A percentile compares a stretch with the other conserved stretches of the same genome.
Conservation (phyloP, 176 grass and related monocot genomes). For the Ensete glaucum region DNA sequence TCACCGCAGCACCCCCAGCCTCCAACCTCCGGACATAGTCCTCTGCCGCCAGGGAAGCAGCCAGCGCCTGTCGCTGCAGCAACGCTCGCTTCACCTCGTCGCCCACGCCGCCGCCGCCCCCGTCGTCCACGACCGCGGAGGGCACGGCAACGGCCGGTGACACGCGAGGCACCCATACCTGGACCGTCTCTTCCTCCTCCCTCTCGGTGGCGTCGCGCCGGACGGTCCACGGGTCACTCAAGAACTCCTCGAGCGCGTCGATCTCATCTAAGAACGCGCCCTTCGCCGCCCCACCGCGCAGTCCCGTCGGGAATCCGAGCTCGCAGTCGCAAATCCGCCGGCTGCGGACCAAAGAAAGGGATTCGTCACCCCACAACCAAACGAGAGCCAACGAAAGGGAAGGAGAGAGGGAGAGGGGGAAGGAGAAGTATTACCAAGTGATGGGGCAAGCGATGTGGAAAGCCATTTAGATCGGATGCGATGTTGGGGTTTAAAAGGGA, state of each 20-base stretch:
- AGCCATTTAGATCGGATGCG: slow-evolving; percentile 34
- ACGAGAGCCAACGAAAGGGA: not conserved
- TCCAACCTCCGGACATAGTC: slow-evolving; percentile 50
- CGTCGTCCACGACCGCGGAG: not conserved
- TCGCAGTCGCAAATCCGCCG: slow-evolving; percentile 73
- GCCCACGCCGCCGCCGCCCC: slow-evolving; percentile 6
- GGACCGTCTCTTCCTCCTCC: slow-evolving; percentile 23
- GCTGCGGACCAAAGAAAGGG: slow-evolving; percentile 26
- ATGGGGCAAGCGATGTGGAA: slow-evolving; percentile 87
- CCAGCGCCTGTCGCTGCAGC: slow-evolving; percentile 55
- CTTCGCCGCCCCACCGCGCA: not conserved
- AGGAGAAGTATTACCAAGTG: slow-evolving; percentile 36
- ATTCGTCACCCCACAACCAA: slow-evolving; percentile 4
- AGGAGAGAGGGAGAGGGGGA: not conserved
- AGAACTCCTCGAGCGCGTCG: slow-evolving; percentile 44
- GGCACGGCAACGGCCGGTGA: slow-evolving; percentile 3
- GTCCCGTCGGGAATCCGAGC: slow-evolving; percentile 42
- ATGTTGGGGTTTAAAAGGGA: slow-evolving; percentile 6
- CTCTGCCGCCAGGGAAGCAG: slow-evolving; percentile 37
- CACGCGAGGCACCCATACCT: slow-evolving; percentile 61
- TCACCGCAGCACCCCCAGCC: slow-evolving; percentile 39
- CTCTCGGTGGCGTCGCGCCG: not conserved
- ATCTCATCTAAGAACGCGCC: slow-evolving; percentile 24
- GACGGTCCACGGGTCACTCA: slow-evolving; percentile 59
- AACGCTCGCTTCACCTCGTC: slow-evolving; percentile 34